A percentile compares a stretch with the other conserved stretches of the same genome.
Conservation (phyloP, 352 stramenopile genomes). For the Phytophthora lateralis region DNA sequence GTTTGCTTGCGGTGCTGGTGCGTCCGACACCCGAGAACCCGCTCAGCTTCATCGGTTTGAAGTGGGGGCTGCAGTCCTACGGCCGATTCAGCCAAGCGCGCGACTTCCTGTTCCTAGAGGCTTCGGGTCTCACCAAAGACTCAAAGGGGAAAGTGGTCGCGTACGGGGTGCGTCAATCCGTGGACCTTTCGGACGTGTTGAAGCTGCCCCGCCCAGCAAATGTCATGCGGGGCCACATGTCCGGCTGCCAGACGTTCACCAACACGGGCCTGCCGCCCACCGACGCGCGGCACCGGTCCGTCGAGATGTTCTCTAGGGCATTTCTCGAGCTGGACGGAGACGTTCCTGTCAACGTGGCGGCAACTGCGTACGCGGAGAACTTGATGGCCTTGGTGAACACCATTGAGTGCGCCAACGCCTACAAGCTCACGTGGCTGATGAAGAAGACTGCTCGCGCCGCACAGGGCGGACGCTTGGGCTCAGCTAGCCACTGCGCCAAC, state of each 20-base stretch:
- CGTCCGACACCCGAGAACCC: slow-evolving; percentile 29
- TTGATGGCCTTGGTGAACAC: slow-evolving; percentile 32
- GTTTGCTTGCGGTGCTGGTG: slow-evolving; percentile 38
- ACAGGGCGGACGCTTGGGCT: slow-evolving; percentile 10
- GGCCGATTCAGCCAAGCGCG: slow-evolving; percentile 38
- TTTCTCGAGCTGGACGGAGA: slow-evolving; percentile 35
- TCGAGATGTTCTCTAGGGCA: slow-evolving; percentile 38
- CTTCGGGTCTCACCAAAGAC: slow-evolving; percentile 38
- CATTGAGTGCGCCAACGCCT: slow-evolving; percentile 36
- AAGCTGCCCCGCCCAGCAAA: slow-evolving; percentile 30
- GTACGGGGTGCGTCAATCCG: slow-evolving; percentile 35
- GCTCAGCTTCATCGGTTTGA: slow-evolving; percentile 46
- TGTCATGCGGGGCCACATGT: slow-evolving; percentile 38
- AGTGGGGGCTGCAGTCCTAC: slow-evolving; percentile 40
- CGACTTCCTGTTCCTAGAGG: slow-evolving; percentile 51
- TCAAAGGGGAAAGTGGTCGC: slow-evolving; percentile 29
- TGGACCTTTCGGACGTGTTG: slow-evolving; percentile 34
- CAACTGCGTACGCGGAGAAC: slow-evolving; percentile 18
- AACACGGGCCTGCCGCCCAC: slow-evolving; percentile 24
- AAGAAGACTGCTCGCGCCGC: slow-evolving; percentile 17
- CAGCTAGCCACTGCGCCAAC: slow-evolving; percentile 32
- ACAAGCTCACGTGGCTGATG: slow-evolving; percentile 46
- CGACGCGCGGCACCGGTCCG: slow-evolving; percentile 19
- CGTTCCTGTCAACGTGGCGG: slow-evolving; percentile 27
- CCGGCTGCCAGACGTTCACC: slow-evolving; percentile 31